Evolutionary conservation across 176 grass and related monocot species (phyloP), one percentile per base, ranked within the genome.

Genomic region (Metroxylon sagu): DNA sequence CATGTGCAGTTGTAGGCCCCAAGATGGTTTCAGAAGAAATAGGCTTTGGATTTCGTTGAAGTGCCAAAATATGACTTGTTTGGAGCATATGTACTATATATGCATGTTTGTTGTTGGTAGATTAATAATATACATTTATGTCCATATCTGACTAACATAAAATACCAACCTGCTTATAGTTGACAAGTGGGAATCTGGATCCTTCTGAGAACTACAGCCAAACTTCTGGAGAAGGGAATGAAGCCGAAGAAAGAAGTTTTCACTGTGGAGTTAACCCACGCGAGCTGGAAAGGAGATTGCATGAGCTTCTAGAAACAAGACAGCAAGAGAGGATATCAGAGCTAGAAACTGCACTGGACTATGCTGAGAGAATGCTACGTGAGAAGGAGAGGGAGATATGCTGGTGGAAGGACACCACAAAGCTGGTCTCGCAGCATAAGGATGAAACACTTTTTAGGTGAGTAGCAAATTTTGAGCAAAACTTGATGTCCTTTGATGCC

Each of bases 361-460:
- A 72, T 61, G 93, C 82, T 4, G 66, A 73, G 71, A 62, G 28
- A 62, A 88, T 76, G 75, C 84, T 98, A 12, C 48, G 15, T 4
- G 84, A 92, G 4, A 88, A 77, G 66, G 87, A 92, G 66, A 75
- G 82, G 35, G 93, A 92, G 77, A 72, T 88, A 49, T 79, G 48
- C 60, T 87, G 93, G 81, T 98, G 87, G 93, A 85, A 73, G 72
- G 85, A 98, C 93, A 92, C 87, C 0, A 81, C 93, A 53, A 84
- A 73, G 54, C 76, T 92, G 49, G 84, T 85, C 58, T 74, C 84
- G 5, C 73, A 71, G 29, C 85, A 85, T 66, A 78, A 69, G 48
- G 87, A 85, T 48, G 93, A 98, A 16, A 70, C 83, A 6, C 62
- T 61, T 16, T 57, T 82, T 58, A 79, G 86, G 74, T 84, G 62